Percentiles rank a stretch among this genome's conserved stretches.
phyloP scores from a whole-genome alignment of 2,329 filamentous ascomycete species.

The Penicillium oxalicum region DNA sequence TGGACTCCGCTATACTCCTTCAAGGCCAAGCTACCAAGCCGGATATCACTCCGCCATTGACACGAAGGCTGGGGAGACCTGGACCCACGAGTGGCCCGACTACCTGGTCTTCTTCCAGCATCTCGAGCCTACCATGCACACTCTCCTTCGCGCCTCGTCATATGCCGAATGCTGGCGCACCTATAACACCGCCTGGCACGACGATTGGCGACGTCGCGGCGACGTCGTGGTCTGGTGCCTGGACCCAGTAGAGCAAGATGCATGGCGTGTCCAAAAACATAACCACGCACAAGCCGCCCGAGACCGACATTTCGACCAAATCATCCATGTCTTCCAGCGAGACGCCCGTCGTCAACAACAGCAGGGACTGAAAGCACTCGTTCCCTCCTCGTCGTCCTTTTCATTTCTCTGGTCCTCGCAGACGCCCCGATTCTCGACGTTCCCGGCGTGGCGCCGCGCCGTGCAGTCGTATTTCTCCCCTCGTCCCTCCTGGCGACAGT shows the following conservation, averaged over 20 bases:
- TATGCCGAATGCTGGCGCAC: constrained; percentile 56
- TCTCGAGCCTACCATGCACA: constrained; percentile 46
- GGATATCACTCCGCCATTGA: background rate
- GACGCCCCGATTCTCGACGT: constrained; percentile 3
- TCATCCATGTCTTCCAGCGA: constrained; percentile 28
- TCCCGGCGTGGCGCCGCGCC: constrained; percentile 17
- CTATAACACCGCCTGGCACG: constrained; percentile 58
- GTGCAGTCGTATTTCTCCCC: constrained; percentile 10
- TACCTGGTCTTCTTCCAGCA: constrained; percentile 53
- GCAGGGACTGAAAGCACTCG: constrained; percentile 7
- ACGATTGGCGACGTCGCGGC: constrained; percentile 55
- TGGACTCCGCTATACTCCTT: constrained; percentile 30
- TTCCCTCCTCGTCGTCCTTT: constrained; percentile 5
- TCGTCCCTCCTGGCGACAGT: constrained; percentile 12
- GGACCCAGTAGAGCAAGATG: constrained; percentile 30
- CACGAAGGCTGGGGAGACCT: constrained; percentile 1
- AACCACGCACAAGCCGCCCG: constrained; percentile 18
- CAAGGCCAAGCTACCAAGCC: constrained; percentile 28
- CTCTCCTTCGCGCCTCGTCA: constrained; percentile 38
- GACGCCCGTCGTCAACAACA: constrained; percentile 16
- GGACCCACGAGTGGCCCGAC: constrained; percentile 42
- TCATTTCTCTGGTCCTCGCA: constrained; percentile 2
- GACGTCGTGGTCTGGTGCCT: constrained; percentile 59
- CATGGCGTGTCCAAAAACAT: constrained; percentile 29
- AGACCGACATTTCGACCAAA: constrained; percentile 33